Evolutionary conservation across 192 early-diverging fungal genomes (phyloP).

Genomic region (Podila epigama): DNA sequence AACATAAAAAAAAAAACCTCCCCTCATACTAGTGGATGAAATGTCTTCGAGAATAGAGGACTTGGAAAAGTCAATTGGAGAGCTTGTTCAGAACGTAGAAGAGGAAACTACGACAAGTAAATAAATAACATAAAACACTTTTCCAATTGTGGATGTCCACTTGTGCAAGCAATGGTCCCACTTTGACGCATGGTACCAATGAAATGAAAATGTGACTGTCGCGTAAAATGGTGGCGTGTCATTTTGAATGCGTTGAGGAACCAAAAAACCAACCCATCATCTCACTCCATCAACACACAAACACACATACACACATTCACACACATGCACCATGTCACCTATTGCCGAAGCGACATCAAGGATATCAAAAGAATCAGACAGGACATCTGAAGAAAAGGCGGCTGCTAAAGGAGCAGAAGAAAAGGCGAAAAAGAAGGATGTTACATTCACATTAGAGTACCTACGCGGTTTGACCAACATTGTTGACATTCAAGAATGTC

Average conservation of each 20-base stretch:
- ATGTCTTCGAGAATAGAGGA: conserved; percentile 48
- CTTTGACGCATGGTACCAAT: not conserved
- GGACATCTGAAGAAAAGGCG: not conserved
- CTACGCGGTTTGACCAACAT: conserved; percentile 66
- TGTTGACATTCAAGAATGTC: conserved; percentile 64
- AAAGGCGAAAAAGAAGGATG: not conserved
- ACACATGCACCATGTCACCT: conserved; percentile 2
- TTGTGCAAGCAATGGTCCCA: not conserved
- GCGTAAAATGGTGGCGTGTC: not conserved
- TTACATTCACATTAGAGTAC: conserved; percentile 11
- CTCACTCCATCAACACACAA: too few species aligned
- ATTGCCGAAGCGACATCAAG: conserved; percentile 5
- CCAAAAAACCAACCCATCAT: not conserved
- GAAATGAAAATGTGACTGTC: not conserved
- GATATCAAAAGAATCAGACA: not conserved
- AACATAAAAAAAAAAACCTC: too few species aligned
- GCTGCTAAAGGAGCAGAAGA: not conserved
- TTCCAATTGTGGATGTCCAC: not conserved
- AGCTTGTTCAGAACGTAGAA: conserved; percentile 38
- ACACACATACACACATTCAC: too few species aligned
- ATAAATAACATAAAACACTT: not conserved
- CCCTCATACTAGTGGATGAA: conserved; percentile 49
- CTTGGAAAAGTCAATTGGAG: conserved; percentile 45
- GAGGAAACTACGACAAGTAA: conserved; percentile 18
- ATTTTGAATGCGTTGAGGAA: too few species aligned